These are phyloP conservation scores for Helianthus annuus DNA, from an alignment of 129 eudicot species.

Conservation along the genomic window HanXRQr2.0-SUNRISE NC_035447.2:57353545-57354044, in stretches of 20 bases:
- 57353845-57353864: constrained; percentile 99
- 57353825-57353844: constrained; percentile 98
- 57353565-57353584: no score
- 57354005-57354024: constrained; percentile 59
- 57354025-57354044: constrained; percentile 55
- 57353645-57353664: no score
- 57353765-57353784: background rate
- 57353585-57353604: no score
- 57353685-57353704: background rate
- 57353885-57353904: constrained; percentile 96
- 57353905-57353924: constrained; percentile 91
- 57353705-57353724: constrained; percentile 12
- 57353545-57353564: no score
- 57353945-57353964: constrained; percentile 75
- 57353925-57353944: constrained; percentile 65
- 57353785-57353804: constrained; percentile 31
- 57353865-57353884: constrained; percentile 95
- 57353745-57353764: background rate
- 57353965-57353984: constrained; percentile 60
- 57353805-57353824: constrained; percentile 85
- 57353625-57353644: no score
- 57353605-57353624: no score
- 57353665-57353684: no score
- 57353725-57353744: background rate
- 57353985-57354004: constrained; percentile 67